A percentile compares a stretch with the other conserved stretches of the same genome.
Evolutionary conservation across 352 stramenopile genomes (phyloP).

Genomic region (Phytopythium boreale): DNA sequence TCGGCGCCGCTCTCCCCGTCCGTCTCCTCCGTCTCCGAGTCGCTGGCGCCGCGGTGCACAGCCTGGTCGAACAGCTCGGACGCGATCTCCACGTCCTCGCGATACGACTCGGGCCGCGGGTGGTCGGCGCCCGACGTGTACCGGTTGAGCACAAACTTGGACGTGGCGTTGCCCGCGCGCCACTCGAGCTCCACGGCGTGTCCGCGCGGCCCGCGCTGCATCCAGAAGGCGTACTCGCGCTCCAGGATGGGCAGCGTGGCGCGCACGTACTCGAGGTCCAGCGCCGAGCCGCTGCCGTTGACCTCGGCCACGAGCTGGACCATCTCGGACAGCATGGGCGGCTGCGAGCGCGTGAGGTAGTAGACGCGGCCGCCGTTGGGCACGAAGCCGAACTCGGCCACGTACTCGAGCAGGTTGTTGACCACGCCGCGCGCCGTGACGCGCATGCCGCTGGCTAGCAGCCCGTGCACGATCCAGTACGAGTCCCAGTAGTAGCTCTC

Average conservation of each 20-base stretch:
- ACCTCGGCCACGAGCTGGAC: slow-evolving; percentile 63
- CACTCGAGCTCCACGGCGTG: slow-evolving; percentile 53
- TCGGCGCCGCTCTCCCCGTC: no score
- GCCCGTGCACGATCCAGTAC: slow-evolving; percentile 90
- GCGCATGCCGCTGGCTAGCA: slow-evolving; percentile 82
- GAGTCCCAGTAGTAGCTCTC: slow-evolving; percentile 94
- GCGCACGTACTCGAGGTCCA: slow-evolving; percentile 31
- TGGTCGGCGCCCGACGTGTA: slow-evolving; percentile 73
- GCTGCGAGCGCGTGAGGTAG: slow-evolving; percentile 89
- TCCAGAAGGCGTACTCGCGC: slow-evolving; percentile 85
- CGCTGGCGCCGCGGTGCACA: slow-evolving; percentile 22
- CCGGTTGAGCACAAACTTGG: slow-evolving; percentile 63
- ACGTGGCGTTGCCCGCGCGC: background rate
- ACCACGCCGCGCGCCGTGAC: slow-evolving; percentile 77
- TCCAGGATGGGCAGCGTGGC: slow-evolving; percentile 63
- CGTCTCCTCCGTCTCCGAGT: background rate
- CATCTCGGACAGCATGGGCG: slow-evolving; percentile 89
- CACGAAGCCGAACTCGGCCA: slow-evolving; percentile 84
- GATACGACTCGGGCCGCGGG: slow-evolving; percentile 86
- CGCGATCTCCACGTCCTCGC: slow-evolving; percentile 73
- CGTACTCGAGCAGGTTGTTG: slow-evolving; percentile 85
- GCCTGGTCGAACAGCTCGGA: slow-evolving; percentile 56
- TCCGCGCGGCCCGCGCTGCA: slow-evolving; percentile 58
- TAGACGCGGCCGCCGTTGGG: slow-evolving; percentile 91
- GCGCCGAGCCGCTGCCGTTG: slow-evolving; percentile 8